Conservation (phyloP, 495 filamentous ascomycete species). For the Xylaria scruposa region DNA sequence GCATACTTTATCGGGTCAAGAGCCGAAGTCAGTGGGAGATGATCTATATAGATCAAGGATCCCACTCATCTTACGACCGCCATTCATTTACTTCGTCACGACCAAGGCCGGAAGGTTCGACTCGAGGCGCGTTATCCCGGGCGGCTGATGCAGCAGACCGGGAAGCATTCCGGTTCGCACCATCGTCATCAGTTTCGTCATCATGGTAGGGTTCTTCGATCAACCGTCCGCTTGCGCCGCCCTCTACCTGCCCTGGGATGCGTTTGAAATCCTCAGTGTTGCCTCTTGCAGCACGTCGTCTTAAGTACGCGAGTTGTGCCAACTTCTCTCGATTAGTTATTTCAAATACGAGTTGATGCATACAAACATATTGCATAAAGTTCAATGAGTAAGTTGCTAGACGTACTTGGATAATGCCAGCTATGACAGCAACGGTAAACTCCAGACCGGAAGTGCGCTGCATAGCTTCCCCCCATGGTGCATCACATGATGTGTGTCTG, state of each 20-base stretch:
- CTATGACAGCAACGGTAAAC: conserved; percentile 34
- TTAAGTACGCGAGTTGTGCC: conserved; percentile 30
- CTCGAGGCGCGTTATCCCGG: conserved; percentile 28
- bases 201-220: conserved; percentile 31
- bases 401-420: conserved; percentile 43
- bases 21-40: neutral
- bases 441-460: conserved; percentile 36
- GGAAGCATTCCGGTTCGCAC: conserved; percentile 7
- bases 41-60: neutral
- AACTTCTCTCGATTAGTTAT: conserved; percentile 26
- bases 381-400: neutral
- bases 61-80: conserved; percentile 15
- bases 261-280: conserved; percentile 24
- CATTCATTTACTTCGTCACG: conserved; percentile 27
- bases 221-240: conserved; percentile 24
- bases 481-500: conserved; percentile 31
- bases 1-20: neutral
- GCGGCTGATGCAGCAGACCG: neutral
- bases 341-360: conserved; percentile 4
- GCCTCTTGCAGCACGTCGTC: conserved; percentile 26
- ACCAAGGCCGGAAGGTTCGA: conserved; percentile 36
- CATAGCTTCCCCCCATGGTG: conserved; percentile 36
- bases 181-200: conserved; percentile 6
- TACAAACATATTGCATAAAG: neutral
- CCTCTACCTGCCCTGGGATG: conserved; percentile 15